A percentile compares a stretch with the other conserved stretches of the same genome.
These are phyloP conservation scores for Tulasnella sp. DNA, from an alignment of 768 basidiomycete species.

Conservation along the genomic window DNA sequence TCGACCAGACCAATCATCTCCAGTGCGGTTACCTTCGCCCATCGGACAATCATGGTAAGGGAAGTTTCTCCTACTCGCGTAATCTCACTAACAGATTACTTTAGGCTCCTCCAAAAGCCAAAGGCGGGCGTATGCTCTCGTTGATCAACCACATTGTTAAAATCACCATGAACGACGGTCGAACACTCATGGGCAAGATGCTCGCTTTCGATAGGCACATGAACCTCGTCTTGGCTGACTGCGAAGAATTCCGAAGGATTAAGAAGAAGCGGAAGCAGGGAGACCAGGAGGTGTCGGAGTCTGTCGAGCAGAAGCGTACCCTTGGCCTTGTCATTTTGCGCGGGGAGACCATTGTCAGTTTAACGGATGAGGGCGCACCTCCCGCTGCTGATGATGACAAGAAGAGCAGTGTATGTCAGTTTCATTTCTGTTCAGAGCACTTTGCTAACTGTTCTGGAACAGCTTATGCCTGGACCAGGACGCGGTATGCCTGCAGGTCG, in stretches of 20 bases:
- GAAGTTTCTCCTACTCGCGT: neutral
- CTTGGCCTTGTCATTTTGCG: constrained; percentile 96
- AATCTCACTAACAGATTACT: neutral
- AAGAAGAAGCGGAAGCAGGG: constrained; percentile 88
- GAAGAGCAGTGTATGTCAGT: constrained; percentile 62
- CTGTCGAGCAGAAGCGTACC: constrained; percentile 92
- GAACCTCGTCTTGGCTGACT: constrained; percentile 98
- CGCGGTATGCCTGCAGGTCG: constrained; percentile 95
- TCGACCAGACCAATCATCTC: constrained; percentile 14
- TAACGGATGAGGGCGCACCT: constrained; percentile 94
- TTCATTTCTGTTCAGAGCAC: neutral
- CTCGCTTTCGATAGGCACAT: constrained; percentile 99
- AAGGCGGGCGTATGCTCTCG: constrained; percentile 97
- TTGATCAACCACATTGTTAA: constrained; percentile 98
- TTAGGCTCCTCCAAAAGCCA: constrained; percentile 92
- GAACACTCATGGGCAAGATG: constrained; percentile 96
- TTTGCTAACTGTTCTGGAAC: constrained; percentile 39
- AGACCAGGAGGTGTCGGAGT: constrained; percentile 46
- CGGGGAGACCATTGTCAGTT: constrained; percentile 94
- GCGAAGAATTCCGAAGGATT: constrained; percentile 95
- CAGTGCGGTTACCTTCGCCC: neutral
- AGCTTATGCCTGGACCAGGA: constrained; percentile 89
- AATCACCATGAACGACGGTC: constrained; percentile 96
- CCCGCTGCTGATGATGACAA: constrained; percentile 89
- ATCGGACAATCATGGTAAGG: constrained; percentile 6